phyloP scores from a whole-genome alignment of 352 stramenopile species.

The Globisporangium megalacanthum region DNA sequence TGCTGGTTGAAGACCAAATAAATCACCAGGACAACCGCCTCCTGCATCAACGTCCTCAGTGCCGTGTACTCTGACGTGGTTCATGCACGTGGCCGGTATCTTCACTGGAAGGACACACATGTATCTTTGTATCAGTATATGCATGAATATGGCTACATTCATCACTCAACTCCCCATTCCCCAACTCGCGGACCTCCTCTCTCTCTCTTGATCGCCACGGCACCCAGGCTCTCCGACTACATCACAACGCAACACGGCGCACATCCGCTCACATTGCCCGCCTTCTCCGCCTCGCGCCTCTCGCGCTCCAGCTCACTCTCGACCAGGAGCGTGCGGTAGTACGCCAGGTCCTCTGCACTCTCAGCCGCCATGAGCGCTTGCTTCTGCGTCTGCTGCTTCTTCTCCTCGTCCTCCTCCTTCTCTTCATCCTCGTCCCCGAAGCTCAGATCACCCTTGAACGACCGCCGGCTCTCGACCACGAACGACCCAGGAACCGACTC shows the following conservation, averaged over 20 bases:
- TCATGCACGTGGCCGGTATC: too few relatives aligned
- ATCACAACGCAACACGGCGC: slow-evolving; percentile 53
- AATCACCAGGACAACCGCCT: too few relatives aligned
- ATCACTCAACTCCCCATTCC: too few relatives aligned
- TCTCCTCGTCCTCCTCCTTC: background rate
- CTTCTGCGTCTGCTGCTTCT: slow-evolving; percentile 1
- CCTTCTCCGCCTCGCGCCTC: slow-evolving; percentile 19
- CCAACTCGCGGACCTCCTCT: too few relatives aligned
- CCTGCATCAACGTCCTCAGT: too few relatives aligned
- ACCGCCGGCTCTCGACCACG: slow-evolving; percentile 13
- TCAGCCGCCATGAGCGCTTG: slow-evolving; percentile 8
- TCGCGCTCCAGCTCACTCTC: slow-evolving; percentile 35
- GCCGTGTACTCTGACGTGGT: too few relatives aligned
- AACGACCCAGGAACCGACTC: slow-evolving; percentile 19
- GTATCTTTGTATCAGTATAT: slow-evolving; percentile 1
- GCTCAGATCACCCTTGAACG: slow-evolving; percentile 59
- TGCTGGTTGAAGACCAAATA: too few relatives aligned
- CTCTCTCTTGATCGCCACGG: background rate
- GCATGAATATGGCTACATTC: too few relatives aligned
- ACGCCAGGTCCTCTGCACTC: slow-evolving; percentile 40
- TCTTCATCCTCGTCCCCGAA: slow-evolving; percentile 8
- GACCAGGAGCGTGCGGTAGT: slow-evolving; percentile 34
- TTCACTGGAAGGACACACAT: background rate
- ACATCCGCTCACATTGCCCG: slow-evolving; percentile 32
- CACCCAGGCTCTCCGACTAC: slow-evolving; percentile 6